Base-by-base conservation (phyloP, 2,329 filamentous ascomycete species). In the Malbranchea zuffiana region DNA sequence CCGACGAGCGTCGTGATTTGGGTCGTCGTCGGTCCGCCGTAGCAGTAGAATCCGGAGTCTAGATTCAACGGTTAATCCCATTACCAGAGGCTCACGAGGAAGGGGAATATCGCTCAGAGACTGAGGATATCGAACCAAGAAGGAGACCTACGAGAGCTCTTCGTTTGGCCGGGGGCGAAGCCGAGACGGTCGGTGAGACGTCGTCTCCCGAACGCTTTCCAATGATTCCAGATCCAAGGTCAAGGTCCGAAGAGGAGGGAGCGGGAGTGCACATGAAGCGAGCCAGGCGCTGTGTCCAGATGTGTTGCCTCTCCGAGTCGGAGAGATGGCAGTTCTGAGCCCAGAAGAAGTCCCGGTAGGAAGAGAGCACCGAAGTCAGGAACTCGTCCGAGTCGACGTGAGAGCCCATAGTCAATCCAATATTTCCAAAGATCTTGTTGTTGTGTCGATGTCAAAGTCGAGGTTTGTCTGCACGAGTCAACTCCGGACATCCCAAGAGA, bases 71-170 rank as follows among this genome's bases (percentile, higher is more conserved):
- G 42, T 44, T 44, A 44, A 44, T 44, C 34, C 32, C 37, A 28
- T n/a, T n/a, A n/a, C n/a, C n/a, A n/a, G n/a, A n/a, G n/a, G n/a
- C n/a, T n/a, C n/a, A n/a, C n/a, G n/a, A 30, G 35, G 3, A 27
- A 16, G 42, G 46, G 43, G 36, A 39, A 44, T 40, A 48, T 45
- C 42, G 41, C 13, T 24, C 44, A 42, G 43, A 48, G 44, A 43
- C 47, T 46, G 47, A 44, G 44, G 43, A 50, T 46, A 46, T 45
- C 50, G 48, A 48, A 58, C 50, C 49, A 59, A 56, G 51, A 52
- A 56, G 54, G 54, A 54, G 49, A 62, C 61, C 52, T 64, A 64
- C 61, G 58, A 56, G 62, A 54, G 59, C 60, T 58, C 59, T 59
- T 54, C 61, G 59, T 54, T 64, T 64, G 37, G 57, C 53, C 50